Conservation (phyloP, 225 moss, liverwort and hornwort species). For the Neckera pumila region DNA sequence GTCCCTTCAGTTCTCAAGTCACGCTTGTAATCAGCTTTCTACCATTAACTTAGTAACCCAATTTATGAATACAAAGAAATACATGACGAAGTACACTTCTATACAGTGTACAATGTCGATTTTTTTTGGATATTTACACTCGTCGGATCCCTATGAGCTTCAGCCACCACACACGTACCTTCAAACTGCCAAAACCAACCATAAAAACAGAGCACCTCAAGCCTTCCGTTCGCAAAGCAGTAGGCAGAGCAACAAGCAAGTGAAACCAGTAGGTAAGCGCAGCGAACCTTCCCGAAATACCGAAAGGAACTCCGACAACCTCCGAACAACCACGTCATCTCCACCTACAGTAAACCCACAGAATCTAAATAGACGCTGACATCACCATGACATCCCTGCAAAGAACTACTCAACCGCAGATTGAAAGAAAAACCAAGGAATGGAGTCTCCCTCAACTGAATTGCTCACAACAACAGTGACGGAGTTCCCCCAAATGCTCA, state of each 20-base stretch:
- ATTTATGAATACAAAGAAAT: neutral
- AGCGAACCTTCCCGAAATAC: neutral
- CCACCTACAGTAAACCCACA: neutral
- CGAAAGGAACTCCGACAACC: conserved; percentile 17
- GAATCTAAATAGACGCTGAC: neutral
- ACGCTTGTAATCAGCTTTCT: neutral
- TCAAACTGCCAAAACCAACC: neutral
- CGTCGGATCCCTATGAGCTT: neutral
- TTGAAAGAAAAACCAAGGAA: neutral
- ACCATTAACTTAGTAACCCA: neutral
- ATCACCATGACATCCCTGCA: neutral
- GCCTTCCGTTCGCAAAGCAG: neutral
- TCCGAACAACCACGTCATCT: neutral
- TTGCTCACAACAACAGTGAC: neutral
- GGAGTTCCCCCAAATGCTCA: neutral
- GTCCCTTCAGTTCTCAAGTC: neutral
- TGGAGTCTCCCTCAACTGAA: neutral
- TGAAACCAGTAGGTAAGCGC: neutral
- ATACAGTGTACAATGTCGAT: neutral
- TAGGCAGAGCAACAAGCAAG: neutral
- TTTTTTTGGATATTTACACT: neutral
- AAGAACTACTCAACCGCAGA: neutral
- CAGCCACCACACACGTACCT: neutral
- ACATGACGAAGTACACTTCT: neutral
- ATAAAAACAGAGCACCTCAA: neutral